Conservation (phyloP, 805 yeast genomes). For the Helenozyma baotianmanensis region DNA sequence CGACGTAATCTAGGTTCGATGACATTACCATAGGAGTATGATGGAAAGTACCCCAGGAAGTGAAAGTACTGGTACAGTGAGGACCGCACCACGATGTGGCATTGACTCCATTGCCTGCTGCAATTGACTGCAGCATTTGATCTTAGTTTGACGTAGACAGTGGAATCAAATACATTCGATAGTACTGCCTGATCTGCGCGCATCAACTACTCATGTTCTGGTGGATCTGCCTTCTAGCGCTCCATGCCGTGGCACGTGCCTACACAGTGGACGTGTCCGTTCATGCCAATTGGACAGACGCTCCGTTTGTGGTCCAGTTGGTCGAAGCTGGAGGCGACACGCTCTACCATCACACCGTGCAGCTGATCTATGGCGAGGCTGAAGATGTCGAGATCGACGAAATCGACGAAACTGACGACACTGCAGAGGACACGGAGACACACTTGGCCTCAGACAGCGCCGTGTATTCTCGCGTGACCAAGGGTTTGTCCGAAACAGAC, state of each 20-base stretch:
- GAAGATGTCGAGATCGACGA: conserved; percentile 12
- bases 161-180: too few species aligned
- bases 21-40: too few species aligned
- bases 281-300: conserved; percentile 10
- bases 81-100: too few species aligned
- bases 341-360: conserved; percentile 4
- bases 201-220: too few species aligned
- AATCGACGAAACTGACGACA: conserved; percentile 1
- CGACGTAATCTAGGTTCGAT: too few species aligned
- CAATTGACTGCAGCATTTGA: too few species aligned
- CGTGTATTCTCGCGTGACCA: neutral
- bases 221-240: too few species aligned
- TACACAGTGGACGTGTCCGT: conserved; percentile 1
- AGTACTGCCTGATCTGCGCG: too few species aligned
- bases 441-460: neutral
- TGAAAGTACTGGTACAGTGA: too few species aligned
- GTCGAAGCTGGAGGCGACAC: conserved; percentile 14
- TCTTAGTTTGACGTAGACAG: too few species aligned
- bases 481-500: conserved; percentile 1
- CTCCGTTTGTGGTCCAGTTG: conserved; percentile 13
- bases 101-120: too few species aligned
- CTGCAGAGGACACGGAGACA: neutral
- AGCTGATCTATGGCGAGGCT: conserved; percentile 3
- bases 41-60: too few species aligned
- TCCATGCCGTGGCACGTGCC: neutral